These are phyloP conservation scores for Euphorbia lathyris DNA, from an alignment of 345 rosid genomes.

Conservation along the genomic window DNA sequence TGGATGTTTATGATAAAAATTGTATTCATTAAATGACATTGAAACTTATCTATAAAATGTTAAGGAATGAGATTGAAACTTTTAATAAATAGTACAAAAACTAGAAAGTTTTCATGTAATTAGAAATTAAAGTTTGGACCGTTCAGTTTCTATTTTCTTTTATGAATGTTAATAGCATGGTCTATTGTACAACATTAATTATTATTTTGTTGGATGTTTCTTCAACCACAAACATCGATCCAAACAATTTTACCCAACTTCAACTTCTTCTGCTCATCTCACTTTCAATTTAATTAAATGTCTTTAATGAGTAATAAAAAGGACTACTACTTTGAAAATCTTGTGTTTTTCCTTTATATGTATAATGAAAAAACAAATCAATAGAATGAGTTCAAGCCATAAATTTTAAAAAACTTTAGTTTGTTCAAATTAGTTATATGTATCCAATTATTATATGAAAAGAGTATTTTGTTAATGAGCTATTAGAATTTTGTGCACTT, in stretches of 20 bases:
- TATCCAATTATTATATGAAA: too few relatives aligned
- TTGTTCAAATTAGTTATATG: too few relatives aligned
- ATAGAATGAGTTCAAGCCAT: too few relatives aligned
- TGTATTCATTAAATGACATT: constrained; percentile 21
- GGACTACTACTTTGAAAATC: too few relatives aligned
- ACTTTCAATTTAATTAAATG: not conserved
- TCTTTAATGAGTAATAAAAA: too few relatives aligned
- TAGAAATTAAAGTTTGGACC: not conserved
- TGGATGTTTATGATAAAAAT: not conserved
- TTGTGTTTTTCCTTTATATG: too few relatives aligned
- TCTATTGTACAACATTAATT: not conserved
- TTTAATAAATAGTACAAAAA: not conserved
- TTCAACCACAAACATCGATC: not conserved
- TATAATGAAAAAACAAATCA: too few relatives aligned
- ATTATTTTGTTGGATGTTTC: not conserved
- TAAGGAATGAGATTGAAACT: not conserved
- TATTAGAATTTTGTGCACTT: too few relatives aligned
- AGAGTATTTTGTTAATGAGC: too few relatives aligned
- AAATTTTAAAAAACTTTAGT: too few relatives aligned
- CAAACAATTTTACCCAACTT: not conserved
- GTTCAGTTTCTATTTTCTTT: constrained; percentile 6
- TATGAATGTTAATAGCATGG: not conserved
- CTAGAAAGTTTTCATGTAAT: not conserved
- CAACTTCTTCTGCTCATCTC: constrained; percentile 1
- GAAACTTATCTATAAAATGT: not conserved